These are phyloP conservation scores for Saturnispora bothae DNA, from an alignment of 805 yeast species.

Conservation along the genomic window DNA sequence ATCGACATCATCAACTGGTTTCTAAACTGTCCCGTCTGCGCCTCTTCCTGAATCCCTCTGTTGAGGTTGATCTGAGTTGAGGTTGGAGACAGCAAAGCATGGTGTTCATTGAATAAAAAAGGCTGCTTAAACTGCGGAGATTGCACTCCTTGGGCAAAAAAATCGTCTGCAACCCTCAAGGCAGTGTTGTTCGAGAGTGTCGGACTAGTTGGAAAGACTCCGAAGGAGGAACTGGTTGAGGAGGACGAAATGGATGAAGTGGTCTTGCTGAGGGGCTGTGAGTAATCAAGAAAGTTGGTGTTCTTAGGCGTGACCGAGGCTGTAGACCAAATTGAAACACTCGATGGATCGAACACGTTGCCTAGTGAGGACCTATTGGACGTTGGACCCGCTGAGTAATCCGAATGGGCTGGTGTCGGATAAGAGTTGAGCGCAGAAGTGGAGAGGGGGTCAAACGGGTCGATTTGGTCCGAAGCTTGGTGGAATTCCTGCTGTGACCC, in stretches of 20 bases:
- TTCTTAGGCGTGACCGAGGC: not conserved
- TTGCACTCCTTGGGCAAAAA: not conserved
- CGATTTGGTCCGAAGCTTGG: not conserved
- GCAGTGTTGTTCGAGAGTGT: not conserved
- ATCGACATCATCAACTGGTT: conserved; percentile 4
- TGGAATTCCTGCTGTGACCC: no score
- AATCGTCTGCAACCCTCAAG: not conserved
- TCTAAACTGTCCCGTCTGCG: conserved; percentile 3
- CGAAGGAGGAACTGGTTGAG: not conserved
- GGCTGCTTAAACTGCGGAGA: not conserved
- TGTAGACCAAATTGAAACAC: not conserved
- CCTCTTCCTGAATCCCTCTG: conserved; percentile 1
- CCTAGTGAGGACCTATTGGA: conserved; percentile 12
- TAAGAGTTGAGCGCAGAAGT: conserved; percentile 3
- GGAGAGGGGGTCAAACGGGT: not conserved
- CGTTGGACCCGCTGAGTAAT: conserved; percentile 8
- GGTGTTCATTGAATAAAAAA: not conserved
- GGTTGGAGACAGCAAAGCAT: not conserved
- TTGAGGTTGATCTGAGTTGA: conserved; percentile 1
- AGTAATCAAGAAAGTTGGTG: not conserved
- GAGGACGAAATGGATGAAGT: not conserved
- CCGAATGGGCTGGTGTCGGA: conserved; percentile 11
- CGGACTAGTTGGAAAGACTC: conserved; percentile 1
- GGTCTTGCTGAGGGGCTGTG: not conserved
- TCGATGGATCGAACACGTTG: conserved; percentile 7